These are phyloP conservation scores for Primulina huaijiensis DNA, from an alignment of 257 asterid genomes.

Conservation along the genomic window DNA sequence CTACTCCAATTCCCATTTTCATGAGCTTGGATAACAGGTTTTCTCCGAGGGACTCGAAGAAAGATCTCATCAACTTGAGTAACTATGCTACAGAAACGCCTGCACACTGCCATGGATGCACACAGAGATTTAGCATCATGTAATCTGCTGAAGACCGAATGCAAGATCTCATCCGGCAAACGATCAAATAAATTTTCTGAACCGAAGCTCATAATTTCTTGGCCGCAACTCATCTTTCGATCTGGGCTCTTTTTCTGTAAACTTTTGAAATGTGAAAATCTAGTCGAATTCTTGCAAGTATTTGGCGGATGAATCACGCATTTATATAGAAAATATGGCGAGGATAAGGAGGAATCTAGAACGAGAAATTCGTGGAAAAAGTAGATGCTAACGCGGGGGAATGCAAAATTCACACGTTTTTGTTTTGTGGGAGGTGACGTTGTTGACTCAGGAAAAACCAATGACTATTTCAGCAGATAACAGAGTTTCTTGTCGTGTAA, in stretches of 20 bases:
- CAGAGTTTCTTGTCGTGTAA: neutral
- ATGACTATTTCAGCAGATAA: neutral
- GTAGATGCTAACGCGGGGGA: neutral
- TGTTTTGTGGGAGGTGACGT: neutral
- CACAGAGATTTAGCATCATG: slow-evolving; percentile 63
- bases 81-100: slow-evolving; percentile 44
- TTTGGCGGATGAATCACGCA: neutral
- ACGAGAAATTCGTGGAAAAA: neutral
- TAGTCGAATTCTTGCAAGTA: neutral
- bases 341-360: neutral
- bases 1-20: slow-evolving; percentile 10
- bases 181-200: slow-evolving; percentile 45
- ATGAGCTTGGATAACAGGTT: neutral
- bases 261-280: neutral
- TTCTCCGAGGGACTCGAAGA: slow-evolving; percentile 38
- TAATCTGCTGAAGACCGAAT: slow-evolving; percentile 42
- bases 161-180: slow-evolving; percentile 56
- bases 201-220: slow-evolving; percentile 3
- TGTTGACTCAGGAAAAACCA: neutral
- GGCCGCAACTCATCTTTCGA: neutral
- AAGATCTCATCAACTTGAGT: slow-evolving; percentile 40
- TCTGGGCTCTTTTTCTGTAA: too few relatives aligned
- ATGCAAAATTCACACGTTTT: neutral
- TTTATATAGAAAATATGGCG: neutral
- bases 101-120: slow-evolving; percentile 47